A percentile compares a stretch with the other conserved stretches of the same genome.
These are phyloP conservation scores for Breynia disticha DNA, from an alignment of 441 rosid species.

Conservation along the genomic window DNA sequence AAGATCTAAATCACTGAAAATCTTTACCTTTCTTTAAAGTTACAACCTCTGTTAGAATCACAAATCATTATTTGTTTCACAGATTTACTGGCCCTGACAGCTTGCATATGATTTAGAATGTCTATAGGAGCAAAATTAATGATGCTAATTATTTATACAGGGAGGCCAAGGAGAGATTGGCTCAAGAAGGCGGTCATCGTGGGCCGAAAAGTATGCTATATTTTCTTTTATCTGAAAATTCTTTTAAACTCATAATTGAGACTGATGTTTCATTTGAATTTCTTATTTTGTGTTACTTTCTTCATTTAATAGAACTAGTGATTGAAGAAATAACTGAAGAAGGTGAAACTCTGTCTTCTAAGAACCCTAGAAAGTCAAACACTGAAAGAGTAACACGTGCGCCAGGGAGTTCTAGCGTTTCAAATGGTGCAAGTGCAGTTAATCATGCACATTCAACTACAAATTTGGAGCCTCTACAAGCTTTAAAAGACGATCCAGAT, in stretches of 20 bases:
- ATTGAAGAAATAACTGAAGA: constrained; percentile 84
- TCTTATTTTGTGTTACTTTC: constrained; percentile 6
- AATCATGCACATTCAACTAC: constrained; percentile 18
- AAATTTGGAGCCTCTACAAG: constrained; percentile 42
- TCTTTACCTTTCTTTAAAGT: too few species aligned
- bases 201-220: constrained; percentile 39
- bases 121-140: not conserved
- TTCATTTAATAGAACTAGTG: constrained; percentile 40
- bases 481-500: constrained; percentile 68
- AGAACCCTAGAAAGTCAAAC: constrained; percentile 23
- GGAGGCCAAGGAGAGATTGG: constrained; percentile 51
- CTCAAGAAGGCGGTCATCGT: constrained; percentile 39
- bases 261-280: not conserved
- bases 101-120: not conserved
- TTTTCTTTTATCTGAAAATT: constrained; percentile 3
- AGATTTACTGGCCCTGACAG: too few species aligned
- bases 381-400: constrained; percentile 23
- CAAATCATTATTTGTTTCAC: too few species aligned
- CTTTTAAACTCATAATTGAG: constrained; percentile 4
- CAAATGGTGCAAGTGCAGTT: constrained; percentile 15
- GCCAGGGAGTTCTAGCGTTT: constrained; percentile 16
- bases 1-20: too few species aligned
- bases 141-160: constrained; percentile 27
- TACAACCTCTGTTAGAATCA: too few species aligned
- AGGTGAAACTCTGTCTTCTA: constrained; percentile 25